Conservation (phyloP, 257 asterid species). For the Gentiana dahurica region DNA sequence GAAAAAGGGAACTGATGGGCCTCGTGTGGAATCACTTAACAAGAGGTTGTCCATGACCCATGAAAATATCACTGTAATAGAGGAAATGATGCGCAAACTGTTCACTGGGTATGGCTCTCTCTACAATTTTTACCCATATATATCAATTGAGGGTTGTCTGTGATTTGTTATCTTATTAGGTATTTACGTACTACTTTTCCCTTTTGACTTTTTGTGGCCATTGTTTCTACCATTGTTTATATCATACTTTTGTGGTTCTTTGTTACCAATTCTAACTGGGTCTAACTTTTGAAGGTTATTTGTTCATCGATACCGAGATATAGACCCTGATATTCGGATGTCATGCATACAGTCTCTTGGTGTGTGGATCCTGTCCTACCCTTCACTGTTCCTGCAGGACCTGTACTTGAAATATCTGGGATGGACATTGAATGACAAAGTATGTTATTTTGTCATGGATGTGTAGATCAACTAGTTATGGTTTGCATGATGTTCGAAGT, state of each 20-base stretch:
- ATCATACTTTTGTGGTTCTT: too few relatives aligned
- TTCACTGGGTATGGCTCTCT: constrained; percentile 63
- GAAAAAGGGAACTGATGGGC: constrained; percentile 68
- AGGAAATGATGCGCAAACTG: constrained; percentile 92
- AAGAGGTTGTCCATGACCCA: constrained; percentile 69
- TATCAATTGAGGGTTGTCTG: too few relatives aligned
- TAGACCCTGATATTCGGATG: constrained; percentile 86
- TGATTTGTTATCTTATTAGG: too few relatives aligned
- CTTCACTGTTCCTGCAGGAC: constrained; percentile 94
- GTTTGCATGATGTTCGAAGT: constrained; percentile 10
- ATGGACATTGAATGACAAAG: constrained; percentile 99
- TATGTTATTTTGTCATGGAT: constrained; percentile 19
- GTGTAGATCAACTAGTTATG: constrained; percentile 5
- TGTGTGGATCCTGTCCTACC: constrained; percentile 88
- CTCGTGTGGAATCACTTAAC: constrained; percentile 84
- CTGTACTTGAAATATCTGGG: constrained; percentile 94
- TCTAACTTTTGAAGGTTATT: constrained; percentile 49
- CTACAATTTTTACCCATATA: too few relatives aligned
- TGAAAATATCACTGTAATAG: constrained; percentile 76
- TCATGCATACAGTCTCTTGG: constrained; percentile 95
- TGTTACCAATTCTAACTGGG: too few relatives aligned
- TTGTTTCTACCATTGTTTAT: constrained; percentile 1
- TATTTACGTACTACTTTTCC: too few relatives aligned
- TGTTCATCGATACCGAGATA: constrained; percentile 96
- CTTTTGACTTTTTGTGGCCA: neutral